Percentiles rank a stretch among this genome's conserved stretches.
These are phyloP conservation scores for Canna indica DNA, from an alignment of 176 grass and related monocot genomes.

Conservation along the genomic window DNA sequence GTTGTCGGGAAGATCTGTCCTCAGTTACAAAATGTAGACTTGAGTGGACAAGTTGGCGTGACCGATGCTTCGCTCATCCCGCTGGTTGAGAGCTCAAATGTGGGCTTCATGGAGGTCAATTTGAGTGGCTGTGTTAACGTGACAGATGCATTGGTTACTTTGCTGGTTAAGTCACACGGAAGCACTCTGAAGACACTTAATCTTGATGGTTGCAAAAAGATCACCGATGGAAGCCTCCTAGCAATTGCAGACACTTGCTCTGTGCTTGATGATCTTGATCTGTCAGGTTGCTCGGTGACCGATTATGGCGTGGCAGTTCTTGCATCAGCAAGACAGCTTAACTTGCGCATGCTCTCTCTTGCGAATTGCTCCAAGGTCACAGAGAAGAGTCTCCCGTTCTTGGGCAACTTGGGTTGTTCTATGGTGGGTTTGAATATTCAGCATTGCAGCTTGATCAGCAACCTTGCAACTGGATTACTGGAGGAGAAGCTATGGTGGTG, in stretches of 20 bases:
- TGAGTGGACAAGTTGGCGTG: constrained; percentile 55
- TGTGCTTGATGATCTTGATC: constrained; percentile 69
- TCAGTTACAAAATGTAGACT: constrained; percentile 60
- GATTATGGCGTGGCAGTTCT: constrained; percentile 71
- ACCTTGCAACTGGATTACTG: constrained; percentile 50
- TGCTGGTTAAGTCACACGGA: constrained; percentile 64
- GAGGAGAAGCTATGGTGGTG: constrained; percentile 83
- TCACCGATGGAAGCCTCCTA: constrained; percentile 66
- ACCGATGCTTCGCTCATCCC: constrained; percentile 68
- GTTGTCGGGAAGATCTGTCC: constrained; percentile 79
- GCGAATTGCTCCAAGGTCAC: constrained; percentile 70
- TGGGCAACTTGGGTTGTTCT: constrained; percentile 62
- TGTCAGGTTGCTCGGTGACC: constrained; percentile 66
- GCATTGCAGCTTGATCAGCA: constrained; percentile 71
- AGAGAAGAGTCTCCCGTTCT: constrained; percentile 60
- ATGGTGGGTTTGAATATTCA: constrained; percentile 77
- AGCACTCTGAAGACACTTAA: constrained; percentile 55
- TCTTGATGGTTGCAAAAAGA: constrained; percentile 80
- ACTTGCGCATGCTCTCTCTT: constrained; percentile 64
- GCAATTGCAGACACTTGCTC: constrained; percentile 56
- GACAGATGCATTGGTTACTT: constrained; percentile 40
- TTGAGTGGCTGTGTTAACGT: constrained; percentile 66
- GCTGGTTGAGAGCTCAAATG: constrained; percentile 50
- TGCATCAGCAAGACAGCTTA: constrained; percentile 52
- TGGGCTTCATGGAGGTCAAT: constrained; percentile 61